Evolutionary conservation across 345 rosid genomes (phyloP).

Genomic region (Luvunga scandens): DNA sequence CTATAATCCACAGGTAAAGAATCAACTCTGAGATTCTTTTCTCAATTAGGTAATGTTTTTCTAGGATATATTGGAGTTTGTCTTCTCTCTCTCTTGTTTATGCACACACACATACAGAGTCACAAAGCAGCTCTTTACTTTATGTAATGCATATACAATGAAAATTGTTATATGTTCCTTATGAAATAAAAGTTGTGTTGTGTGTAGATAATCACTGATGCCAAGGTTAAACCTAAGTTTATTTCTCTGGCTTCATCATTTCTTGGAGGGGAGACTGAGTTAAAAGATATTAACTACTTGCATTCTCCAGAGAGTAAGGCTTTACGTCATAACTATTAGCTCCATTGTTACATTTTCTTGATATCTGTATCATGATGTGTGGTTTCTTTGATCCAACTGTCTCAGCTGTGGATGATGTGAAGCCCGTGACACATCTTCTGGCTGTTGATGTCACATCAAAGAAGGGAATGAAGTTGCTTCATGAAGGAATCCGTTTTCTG

Average conservation of each 20-base stretch:
- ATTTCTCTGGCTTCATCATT: slow-evolving; percentile 62
- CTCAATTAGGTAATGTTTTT: neutral
- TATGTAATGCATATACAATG: neutral
- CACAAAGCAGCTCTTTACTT: neutral
- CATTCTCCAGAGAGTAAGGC: slow-evolving; percentile 80
- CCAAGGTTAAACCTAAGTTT: slow-evolving; percentile 65
- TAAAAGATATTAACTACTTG: slow-evolving; percentile 70
- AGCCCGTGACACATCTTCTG: slow-evolving; percentile 96
- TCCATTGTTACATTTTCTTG: slow-evolving; percentile 18
- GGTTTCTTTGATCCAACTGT: slow-evolving; percentile 23
- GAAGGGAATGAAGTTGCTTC: slow-evolving; percentile 81
- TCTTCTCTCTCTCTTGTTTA: neutral
- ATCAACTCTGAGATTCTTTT: slow-evolving; percentile 12
- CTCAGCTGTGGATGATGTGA: slow-evolving; percentile 81
- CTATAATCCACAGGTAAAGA: slow-evolving; percentile 83
- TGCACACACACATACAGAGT: neutral
- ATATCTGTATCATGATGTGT: slow-evolving; percentile 14
- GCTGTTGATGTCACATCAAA: slow-evolving; percentile 69
- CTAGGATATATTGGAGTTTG: neutral
- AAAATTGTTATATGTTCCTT: neutral
- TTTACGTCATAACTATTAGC: slow-evolving; percentile 14
- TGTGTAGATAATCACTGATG: slow-evolving; percentile 62
- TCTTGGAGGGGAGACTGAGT: slow-evolving; percentile 55
- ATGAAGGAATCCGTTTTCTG: slow-evolving; percentile 85
- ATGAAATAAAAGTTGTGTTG: slow-evolving; percentile 8